Percentiles rank a stretch among this genome's conserved stretches.
phyloP scores from a whole-genome alignment of 2,329 filamentous ascomycete genomes.

The Fusarium verticillioides region DNA sequence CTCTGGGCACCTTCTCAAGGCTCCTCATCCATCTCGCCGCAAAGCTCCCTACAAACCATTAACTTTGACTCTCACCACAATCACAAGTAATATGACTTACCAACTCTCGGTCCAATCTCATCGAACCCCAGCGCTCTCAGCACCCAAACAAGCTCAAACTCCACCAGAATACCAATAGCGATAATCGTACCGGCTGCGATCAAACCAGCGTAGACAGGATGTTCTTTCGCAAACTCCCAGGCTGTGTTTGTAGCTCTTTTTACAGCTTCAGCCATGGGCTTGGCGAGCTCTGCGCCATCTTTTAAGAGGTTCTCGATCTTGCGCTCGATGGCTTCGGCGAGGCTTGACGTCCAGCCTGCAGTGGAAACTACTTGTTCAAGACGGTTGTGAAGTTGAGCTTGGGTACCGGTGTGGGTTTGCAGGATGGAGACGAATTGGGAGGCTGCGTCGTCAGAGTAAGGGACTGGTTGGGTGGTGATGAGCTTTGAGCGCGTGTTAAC shows the following conservation, averaged over 20 bases:
- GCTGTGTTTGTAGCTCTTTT: slow-evolving; percentile 18
- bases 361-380: slow-evolving; percentile 23
- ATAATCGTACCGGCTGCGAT: slow-evolving; percentile 33
- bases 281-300: slow-evolving; percentile 10
- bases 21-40: slow-evolving; percentile 41
- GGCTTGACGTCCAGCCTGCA: slow-evolving; percentile 30
- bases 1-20: slow-evolving; percentile 32
- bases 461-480: not conserved
- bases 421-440: slow-evolving; percentile 28
- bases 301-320: slow-evolving; percentile 30
- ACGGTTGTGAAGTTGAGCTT: not conserved
- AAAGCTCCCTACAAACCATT: slow-evolving; percentile 26
- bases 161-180: slow-evolving; percentile 32
- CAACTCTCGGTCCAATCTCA: slow-evolving; percentile 20
- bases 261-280: slow-evolving; percentile 23
- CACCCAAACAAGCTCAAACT: slow-evolving; percentile 34
- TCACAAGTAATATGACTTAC: slow-evolving; percentile 7
- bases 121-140: slow-evolving; percentile 39
- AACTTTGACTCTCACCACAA: rapidly evolving
- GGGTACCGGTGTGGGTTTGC: not conserved
- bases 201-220: slow-evolving; percentile 32
- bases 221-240: slow-evolving; percentile 32
- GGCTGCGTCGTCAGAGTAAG: slow-evolving; percentile 23
- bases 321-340: slow-evolving; percentile 26
- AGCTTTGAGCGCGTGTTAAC: not conserved